These are phyloP conservation scores for Tetrapisispora arboricola DNA, from an alignment of 805 yeast genomes.

Conservation along the genomic window DNA sequence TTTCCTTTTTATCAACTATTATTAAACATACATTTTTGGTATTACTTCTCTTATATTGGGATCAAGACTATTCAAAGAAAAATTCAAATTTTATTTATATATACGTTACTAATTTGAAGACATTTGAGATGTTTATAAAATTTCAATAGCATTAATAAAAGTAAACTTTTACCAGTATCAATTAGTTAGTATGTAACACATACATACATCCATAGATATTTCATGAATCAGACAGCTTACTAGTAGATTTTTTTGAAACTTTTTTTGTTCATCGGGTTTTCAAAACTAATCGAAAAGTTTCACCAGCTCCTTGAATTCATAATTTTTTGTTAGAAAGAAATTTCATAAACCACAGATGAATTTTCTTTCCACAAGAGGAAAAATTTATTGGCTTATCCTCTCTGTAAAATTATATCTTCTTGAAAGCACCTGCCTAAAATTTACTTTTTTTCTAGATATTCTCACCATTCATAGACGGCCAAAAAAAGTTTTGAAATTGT, in stretches of 20 bases:
- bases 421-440: no score
- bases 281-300: no score
- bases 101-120: not conserved
- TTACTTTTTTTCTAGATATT: no score
- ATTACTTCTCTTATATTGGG: not conserved
- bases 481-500: no score
- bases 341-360: no score
- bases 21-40: constrained; percentile 2
- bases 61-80: not conserved
- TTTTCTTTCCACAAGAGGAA: no score
- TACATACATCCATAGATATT: not conserved
- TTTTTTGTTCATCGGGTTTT: not conserved
- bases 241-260: not conserved
- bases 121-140: not conserved
- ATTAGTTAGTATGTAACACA: not conserved
- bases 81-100: not conserved
- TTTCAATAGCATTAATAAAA: not conserved
- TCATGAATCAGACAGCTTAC: not conserved
- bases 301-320: no score
- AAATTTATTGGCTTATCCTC: no score
- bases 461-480: no score
- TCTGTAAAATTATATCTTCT: no score
- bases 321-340: no score
- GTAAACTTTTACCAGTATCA: not conserved
- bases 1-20: not conserved